Evolutionary conservation across 2,329 filamentous ascomycete genomes (phyloP), one percentile per base, ranked within the genome.

Genomic region (Epichloe coenophiala): DNA sequence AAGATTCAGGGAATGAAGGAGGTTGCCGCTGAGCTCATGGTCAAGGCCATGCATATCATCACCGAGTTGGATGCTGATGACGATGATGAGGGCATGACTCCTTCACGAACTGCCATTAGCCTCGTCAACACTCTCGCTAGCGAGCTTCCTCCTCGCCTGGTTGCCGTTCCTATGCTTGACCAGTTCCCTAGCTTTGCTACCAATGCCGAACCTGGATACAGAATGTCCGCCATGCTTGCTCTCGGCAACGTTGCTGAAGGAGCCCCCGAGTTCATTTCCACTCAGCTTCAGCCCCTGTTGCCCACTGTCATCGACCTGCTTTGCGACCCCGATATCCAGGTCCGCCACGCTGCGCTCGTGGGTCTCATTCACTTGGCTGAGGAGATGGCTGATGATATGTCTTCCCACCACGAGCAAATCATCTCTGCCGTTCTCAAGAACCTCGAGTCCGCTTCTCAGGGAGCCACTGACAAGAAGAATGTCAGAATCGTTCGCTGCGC

Each of bases 181-280:
- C 82, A 87, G 49, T 84, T 97, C 58, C 84, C 88, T 38, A 78
- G 80, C 58, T 96, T 93, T 63, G 88, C 91, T 58, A 78, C 78
- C 59, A 83, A 81, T 63, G 69, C 76, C 53, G 78, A 94, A 61
- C 78, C 89, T 37, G 83, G 88, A 59, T 85, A 86, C 71, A 84
- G 91, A 53, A 86, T 91, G 68, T 90, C 91, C 50, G 90, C 87
- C 68, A 93, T 97, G 63, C 77, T 97, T 55, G 85, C 91, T 46
- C 78, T 98, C 5, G 91, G 91, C 53, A 94, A 91, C 73, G 91
- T 88, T 59, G 91, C 95, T 49, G 93, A 97, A 73, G 93, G 93
- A 59, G 91, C 93, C 33, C 93, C 93, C 15, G 93, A 98, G 67
- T 98, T 97, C 69, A 89, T 97, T 62, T 88, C 88, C 56, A 95